Percentiles rank a stretch among this genome's conserved stretches.
These are phyloP conservation scores for Bryum argenteum DNA, from an alignment of 225 moss, liverwort and hornwort genomes.

Conservation along the genomic window DNA sequence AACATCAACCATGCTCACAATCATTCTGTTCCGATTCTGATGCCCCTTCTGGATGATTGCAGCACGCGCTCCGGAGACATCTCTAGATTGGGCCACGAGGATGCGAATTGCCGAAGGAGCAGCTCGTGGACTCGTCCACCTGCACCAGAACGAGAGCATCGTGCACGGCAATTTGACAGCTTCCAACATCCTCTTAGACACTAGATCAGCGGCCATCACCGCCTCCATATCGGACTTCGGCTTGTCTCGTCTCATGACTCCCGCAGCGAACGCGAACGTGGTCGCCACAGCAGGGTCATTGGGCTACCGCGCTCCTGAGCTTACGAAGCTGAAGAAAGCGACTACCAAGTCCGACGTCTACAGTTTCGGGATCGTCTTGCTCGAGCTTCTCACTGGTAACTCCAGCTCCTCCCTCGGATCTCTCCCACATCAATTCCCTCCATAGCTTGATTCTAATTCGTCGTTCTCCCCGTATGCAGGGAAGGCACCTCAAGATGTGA, in stretches of 20 bases:
- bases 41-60: not conserved
- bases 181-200: conserved; percentile 81
- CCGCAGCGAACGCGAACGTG: conserved; percentile 87
- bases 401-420: not conserved
- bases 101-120: conserved; percentile 79
- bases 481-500: conserved; percentile 68
- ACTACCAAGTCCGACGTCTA: conserved; percentile 86
- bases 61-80: conserved; percentile 58
- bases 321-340: conserved; percentile 82
- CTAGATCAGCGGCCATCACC: conserved; percentile 50
- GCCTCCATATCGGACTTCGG: conserved; percentile 88
- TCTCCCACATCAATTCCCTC: too few relatives aligned
- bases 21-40: too few relatives aligned
- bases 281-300: conserved; percentile 76
- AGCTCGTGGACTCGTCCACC: conserved; percentile 64
- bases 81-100: conserved; percentile 71
- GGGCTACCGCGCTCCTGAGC: conserved; percentile 89
- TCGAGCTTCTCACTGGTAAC: conserved; percentile 88
- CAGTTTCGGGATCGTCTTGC: conserved; percentile 86
- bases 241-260: conserved; percentile 89
- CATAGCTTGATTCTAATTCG: not conserved
- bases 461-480: conserved; percentile 27
- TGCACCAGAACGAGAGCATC: conserved; percentile 68
- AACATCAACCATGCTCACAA: too few relatives aligned
- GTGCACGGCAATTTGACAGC: conserved; percentile 90